Evolutionary conservation across 345 rosid species (phyloP).

Genomic region (Diplotaxis tenuifolia): DNA sequence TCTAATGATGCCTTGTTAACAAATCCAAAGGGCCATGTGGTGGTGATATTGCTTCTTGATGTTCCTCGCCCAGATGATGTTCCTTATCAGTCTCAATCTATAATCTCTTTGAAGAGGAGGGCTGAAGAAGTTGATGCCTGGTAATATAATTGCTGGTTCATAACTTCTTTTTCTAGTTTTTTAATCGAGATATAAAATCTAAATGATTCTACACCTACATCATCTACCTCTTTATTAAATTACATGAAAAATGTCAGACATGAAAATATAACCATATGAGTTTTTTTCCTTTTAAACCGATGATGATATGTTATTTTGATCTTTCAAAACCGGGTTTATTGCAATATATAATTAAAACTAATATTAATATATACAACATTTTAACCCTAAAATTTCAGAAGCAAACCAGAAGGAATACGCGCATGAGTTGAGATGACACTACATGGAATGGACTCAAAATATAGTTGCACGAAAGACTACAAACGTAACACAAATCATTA

Average conservation of each 20-base stretch:
- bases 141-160: background rate
- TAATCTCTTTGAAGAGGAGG: too few species aligned
- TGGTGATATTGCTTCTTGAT: too few species aligned
- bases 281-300: background rate
- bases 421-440: background rate
- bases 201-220: background rate
- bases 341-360: background rate
- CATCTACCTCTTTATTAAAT: background rate
- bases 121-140: too few species aligned
- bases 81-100: too few species aligned
- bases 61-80: too few species aligned
- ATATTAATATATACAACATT: background rate
- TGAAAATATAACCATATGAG: background rate
- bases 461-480: conserved; percentile 4
- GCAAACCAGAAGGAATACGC: background rate
- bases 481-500: background rate
- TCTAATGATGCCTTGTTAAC: too few species aligned
- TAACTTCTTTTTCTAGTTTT: background rate
- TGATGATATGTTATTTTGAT: background rate
- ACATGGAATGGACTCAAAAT: background rate
- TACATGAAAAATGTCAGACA: background rate
- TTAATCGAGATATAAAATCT: background rate
- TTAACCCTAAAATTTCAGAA: background rate
- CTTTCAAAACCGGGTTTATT: conserved; percentile 7
- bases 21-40: too few species aligned